Base-by-base conservation (phyloP, 2,329 filamentous ascomycete species). In the Diaporthe ampelina region DNA sequence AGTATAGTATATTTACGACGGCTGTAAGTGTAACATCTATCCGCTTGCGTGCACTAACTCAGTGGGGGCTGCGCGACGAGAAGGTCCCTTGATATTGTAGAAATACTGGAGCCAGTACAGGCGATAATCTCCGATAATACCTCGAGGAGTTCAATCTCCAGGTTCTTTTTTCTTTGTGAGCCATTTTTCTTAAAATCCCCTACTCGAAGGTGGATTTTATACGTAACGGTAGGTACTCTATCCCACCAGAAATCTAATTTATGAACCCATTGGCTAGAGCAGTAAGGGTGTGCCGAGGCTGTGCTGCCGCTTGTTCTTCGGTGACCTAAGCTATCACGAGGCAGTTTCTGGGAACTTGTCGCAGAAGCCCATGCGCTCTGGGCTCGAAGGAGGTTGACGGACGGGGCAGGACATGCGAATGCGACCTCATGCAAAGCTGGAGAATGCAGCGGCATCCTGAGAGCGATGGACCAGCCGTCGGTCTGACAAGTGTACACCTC, bases 1-100 rank as follows among this genome's bases (percentile, higher is more conserved):
- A 48, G 48, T 26, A 26, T 40, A 21, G 37, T 21, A 48, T 43
- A 43, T 43, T 43, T 43, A 26, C 48, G 32, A 29, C 35, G 21
- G 10, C 32, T 68, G 32, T 52, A 54, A 40, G 63, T 68, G 63
- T 40, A 54, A 54, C 63, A 68, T 68, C 32, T 54, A 54, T 32
- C 48, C 63, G 63, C 63, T 68, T 68, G 63, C 48, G 32, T 68
- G 63, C 63, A 32, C 24, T 40, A 40, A 48, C n/a, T 26, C 29
- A 54, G 63, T 68, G 63, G 63, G 15, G 26, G 37, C 63, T 68
- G n/a, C 48, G 32, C 13, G 13, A 32, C 29, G 32, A 68, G 32
- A 29, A 24, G 21, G 48, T 68, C 63, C 63, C 45, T 68, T 40
- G 48, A 68, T 68, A 40, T 17, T 26, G 15, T 54, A 54, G n/a